Evolutionary conservation across 257 asterid genomes (phyloP).

Genomic region (Knoxia roxburghii): DNA sequence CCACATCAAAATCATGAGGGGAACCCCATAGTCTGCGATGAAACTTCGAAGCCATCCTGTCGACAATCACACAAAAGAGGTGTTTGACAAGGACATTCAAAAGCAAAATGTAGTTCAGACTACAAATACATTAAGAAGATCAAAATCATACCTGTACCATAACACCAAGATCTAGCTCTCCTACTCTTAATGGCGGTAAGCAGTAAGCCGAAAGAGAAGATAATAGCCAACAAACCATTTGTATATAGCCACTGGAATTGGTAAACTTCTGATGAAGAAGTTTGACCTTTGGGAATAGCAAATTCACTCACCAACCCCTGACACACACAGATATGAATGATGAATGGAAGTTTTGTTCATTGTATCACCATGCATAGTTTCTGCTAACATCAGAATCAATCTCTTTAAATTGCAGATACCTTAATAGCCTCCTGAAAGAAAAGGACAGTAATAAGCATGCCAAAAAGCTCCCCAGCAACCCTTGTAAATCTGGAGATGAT

Average conservation of each 20-base stretch:
- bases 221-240: slow-evolving; percentile 73
- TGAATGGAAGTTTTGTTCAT: background rate
- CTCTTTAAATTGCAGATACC: slow-evolving; percentile 30
- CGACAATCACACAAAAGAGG: slow-evolving; percentile 5
- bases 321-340: slow-evolving; percentile 8
- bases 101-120: background rate
- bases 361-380: background rate
- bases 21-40: slow-evolving; percentile 92
- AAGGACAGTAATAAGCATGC: slow-evolving; percentile 85
- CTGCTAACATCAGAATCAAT: background rate
- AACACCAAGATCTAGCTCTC: slow-evolving; percentile 88
- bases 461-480: slow-evolving; percentile 87
- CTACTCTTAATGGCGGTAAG: slow-evolving; percentile 67
- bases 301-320: slow-evolving; percentile 92
- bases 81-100: background rate
- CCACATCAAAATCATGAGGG: slow-evolving; percentile 77
- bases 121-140: background rate
- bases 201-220: slow-evolving; percentile 70
- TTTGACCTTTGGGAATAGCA: slow-evolving; percentile 55
- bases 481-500: slow-evolving; percentile 79
- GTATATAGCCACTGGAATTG: slow-evolving; percentile 77
- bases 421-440: slow-evolving; percentile 86
- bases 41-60: slow-evolving; percentile 72
- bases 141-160: slow-evolving; percentile 60
- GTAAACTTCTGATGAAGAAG: slow-evolving; percentile 38